Evolutionary conservation across 192 early-diverging fungal genomes (phyloP), one percentile per base, ranked within the genome.

Genomic region (Coemansia sp.): DNA sequence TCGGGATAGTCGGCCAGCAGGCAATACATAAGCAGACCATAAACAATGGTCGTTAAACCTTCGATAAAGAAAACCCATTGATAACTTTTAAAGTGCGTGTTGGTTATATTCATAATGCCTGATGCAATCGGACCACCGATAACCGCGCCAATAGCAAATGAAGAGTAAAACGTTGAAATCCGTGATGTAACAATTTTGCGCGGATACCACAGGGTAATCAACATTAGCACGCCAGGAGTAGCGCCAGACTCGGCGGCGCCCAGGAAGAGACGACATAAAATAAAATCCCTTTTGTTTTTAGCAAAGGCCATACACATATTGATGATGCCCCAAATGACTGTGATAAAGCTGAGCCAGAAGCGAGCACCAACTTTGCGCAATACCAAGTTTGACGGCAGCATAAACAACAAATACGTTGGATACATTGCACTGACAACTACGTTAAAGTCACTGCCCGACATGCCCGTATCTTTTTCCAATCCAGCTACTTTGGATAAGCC

Each of bases 61-160:
- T 79, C 76, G 38, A 79, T 70, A 10, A 79, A 74, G 68, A 79
- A 79, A 26, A 79, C 66, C 76, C 76, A 79, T 54, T 74, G 64
- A 71, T 71, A 79, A 19, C 44, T 11, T 11, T 10, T 19, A 49
- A 78, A 78, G 53, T 46, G 49, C 9, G 69, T 62, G 47, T 72
- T 78, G 37, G 55, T 55, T 10, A 79, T 66, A 47, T 72, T 69
- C 49, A 64, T 66, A 47, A 79, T 72, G 6, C 76, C 76, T 2
- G 76, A 62, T 20, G 76, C 76, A 15, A 79, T 70, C 22, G 76
- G 76, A 0, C 76, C 76, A 51, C 71, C 70, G 23, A 79, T 73
- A 25, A 79, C 55, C 0, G 76, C 70, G 25, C 75, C 75, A 0
- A 65, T 69, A 8, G 76, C 71, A 37, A 79, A 79, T 1, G 76